Evolutionary conservation across 2,329 filamentous ascomycete species (phyloP).

Genomic region (Paecilomyces fulvus): DNA sequence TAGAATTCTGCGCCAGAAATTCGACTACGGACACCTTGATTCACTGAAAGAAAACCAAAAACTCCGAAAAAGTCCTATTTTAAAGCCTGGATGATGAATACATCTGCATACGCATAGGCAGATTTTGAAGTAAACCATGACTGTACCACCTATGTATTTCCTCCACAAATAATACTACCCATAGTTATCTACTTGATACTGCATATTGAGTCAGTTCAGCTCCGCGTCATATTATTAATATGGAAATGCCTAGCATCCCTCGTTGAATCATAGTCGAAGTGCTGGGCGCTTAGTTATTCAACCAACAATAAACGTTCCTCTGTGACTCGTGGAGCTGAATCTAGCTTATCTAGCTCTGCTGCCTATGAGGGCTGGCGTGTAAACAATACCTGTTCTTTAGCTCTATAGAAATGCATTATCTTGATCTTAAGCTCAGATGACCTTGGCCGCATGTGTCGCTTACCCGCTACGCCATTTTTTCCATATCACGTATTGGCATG

Average conservation of each 20-base stretch:
- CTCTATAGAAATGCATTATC: too few relatives aligned
- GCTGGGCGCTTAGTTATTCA: neutral
- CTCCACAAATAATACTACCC: neutral
- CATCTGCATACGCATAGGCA: neutral
- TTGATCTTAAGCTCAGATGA: too few relatives aligned
- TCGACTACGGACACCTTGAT: neutral
- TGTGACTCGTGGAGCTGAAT: neutral
- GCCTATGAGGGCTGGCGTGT: too few relatives aligned
- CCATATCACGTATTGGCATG: too few relatives aligned
- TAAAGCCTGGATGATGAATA: neutral
- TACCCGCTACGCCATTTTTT: too few relatives aligned
- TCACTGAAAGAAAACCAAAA: neutral
- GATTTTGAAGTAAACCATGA: neutral
- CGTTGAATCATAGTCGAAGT: neutral
- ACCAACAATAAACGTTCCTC: neutral
- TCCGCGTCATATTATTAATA: neutral
- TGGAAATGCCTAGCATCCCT: neutral
- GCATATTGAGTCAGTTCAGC: neutral
- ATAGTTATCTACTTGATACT: neutral
- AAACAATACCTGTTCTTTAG: too few relatives aligned
- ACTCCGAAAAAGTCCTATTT: neutral
- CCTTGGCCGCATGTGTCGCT: too few relatives aligned
- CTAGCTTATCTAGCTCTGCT: neutral
- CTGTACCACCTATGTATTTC: neutral
- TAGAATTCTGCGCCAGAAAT: neutral